Evolutionary conservation across 257 asterid species (phyloP), one percentile per base, ranked within the genome.

Genomic region (Thymus quinquecostatus): DNA sequence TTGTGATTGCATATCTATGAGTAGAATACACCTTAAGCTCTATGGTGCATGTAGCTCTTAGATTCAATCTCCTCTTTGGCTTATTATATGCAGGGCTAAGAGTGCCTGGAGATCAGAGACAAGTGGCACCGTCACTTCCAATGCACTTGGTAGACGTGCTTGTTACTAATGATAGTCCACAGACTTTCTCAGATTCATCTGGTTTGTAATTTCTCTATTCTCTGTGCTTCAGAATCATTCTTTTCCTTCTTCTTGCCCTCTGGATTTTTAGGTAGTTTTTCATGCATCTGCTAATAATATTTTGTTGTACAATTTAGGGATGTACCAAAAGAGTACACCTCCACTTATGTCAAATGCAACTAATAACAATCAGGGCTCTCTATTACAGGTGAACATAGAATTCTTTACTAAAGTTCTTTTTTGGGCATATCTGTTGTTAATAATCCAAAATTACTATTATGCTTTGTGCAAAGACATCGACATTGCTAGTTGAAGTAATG

Each of bases 301-400:
- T 72, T 21, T 67, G 45, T 62, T 65, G 53, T 83, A 60, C 74
- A 60, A 71, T 81, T 76, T 70, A 94, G 98, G 97, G 66, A 73
- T 85, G 87, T 89, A 94, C 83, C 84, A 82, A 87, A 94, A 89
- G 88, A 84, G 64, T 65, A 94, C 97, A 72, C 97, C 98, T 74
- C 96, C 96, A 43, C 86, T 89, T 62, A 3, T 84, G 80, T 84
- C 95, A 75, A 70, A 88, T 14, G 78, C 87, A 71, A 79, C 66
- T 75, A 85, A 63, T 71, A 87, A 70, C 88, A 88, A 69, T 76
- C 96, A 87, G 75, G 94, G 89, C 76, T 73, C 85, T 56, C 32
- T 80, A 71, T 60, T 91, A 64, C 97, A 91, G 98, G 98, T 91
- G 70, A 75, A 55, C 66, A 51, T 61, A 0, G 65, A 66, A 60